Evolutionary conservation across 352 stramenopile genomes (phyloP), one percentile per base, ranked within the genome.

Genomic region (Globisporangium cederbergense): DNA sequence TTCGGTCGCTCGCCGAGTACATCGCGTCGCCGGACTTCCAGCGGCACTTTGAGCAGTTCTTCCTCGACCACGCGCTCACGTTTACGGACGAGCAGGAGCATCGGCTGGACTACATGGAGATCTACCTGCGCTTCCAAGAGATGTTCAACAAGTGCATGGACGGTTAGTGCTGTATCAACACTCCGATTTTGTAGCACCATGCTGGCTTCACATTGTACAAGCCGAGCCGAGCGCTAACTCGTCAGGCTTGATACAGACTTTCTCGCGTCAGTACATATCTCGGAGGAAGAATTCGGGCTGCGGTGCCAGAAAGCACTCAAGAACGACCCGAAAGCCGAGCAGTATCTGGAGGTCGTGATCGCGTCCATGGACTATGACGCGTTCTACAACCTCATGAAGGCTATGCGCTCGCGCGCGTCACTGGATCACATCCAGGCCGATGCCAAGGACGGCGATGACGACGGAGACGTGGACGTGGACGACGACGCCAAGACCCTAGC

Each of bases 321-420:
- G 63, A 60, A 22, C 13, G 83, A 92, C 69, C 72, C 66, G 13
- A 86, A 83, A 22, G 77, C 81, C 3, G 77, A 87, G 50, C 76
- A 89, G 46, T 92, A 89, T 59, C 67, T 92, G 25, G 83, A 90
- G 45, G 82, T 92, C 16, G 83, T 92, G 58, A 70, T 90, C 40
- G 83, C 83, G 45, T 92, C 83, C 51, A 92, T 90, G 80, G 79
- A 90, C 66, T 90, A 90, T 62, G 71, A 88, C 38, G 81, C 81
- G 7, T 91, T 92, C 68, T 89, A 73, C 60, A 57, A 73, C 34
- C 74, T 92, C 46, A 92, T 92, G 81, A 88, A 89, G 68, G 66
- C 74, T 47, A 90, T 92, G 81, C 81, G 81, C 3, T 72, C 67
- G 34, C 74, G 83, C 3, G 81, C 83, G 10, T 68, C 71, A 11